Base-by-base conservation (phyloP, 768 basidiomycete genomes). In the Boletus subcaerulescens region DNA sequence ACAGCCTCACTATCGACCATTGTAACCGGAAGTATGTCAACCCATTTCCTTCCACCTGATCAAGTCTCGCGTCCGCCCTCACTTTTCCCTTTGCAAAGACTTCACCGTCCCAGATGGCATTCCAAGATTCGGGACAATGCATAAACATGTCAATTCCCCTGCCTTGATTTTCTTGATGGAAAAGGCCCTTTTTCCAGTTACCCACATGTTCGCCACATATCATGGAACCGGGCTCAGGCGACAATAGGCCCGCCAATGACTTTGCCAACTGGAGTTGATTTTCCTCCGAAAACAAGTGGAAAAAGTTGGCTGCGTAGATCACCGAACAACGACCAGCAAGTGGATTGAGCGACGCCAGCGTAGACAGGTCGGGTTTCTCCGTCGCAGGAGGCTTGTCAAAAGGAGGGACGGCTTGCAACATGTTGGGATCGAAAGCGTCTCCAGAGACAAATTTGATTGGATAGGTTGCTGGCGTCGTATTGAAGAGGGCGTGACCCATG, bases 401-500 rank as follows among this genome's bases (percentile, higher is more conserved):
- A 29, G 70, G 71, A 5, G 72, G 62, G 0, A 64, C 62, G 5
- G 74, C 70, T 12, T 54, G 54, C 20, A 86, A 72, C 26, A 80
- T 67, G 0, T 61, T 51, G 13, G 76, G 66, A 52, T 85, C 76
- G 38, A 88, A 78, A 0, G 69, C 74, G 53, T 88, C 79, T 1
- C 86, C 87, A 2, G 74, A 60, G 24, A 88, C 52, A 64, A 87
- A 85, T 0, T 67, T 65, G 76, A 15, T 39, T 0, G 83, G 80
- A 62, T 83, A 87, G 0, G 76, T 72, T 40, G 74, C 74, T 0
- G 78, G 76, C 0, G 78, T 81, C 2, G 80, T 77, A 40, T 67
- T 78, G 73, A 87, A 89, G 17, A 89, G 72, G 31, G 79, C 74
- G 53, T 87, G 84, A 2, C 85, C 84, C 8, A 79, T 66, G 2